Evolutionary conservation across 306 rosid species (phyloP).

Genomic region (Oxytropis ochrocephala): DNA sequence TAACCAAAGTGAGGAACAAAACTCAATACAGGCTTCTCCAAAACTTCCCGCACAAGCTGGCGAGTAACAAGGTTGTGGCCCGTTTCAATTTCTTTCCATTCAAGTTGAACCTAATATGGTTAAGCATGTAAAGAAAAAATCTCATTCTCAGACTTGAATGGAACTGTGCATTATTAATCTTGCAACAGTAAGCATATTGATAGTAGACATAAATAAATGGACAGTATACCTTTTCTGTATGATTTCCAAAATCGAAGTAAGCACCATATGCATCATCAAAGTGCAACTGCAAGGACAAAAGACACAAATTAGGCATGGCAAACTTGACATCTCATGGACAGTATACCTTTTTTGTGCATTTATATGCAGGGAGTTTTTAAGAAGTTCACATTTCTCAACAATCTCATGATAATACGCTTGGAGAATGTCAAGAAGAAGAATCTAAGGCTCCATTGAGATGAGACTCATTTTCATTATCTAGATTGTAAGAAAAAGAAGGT

Average conservation of each 20-base stretch:
- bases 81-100: slow-evolving; percentile 50
- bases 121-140: slow-evolving; percentile 15
- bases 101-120: slow-evolving; percentile 60
- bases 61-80: slow-evolving; percentile 39
- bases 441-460: neutral
- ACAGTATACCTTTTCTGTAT: slow-evolving; percentile 76
- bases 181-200: neutral
- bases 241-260: slow-evolving; percentile 88
- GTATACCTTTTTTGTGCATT: neutral
- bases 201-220: neutral
- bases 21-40: slow-evolving; percentile 52
- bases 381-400: slow-evolving; percentile 1
- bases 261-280: slow-evolving; percentile 61
- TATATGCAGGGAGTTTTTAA: neutral
- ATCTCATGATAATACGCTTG: neutral
- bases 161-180: neutral
- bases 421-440: slow-evolving; percentile 2
- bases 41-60: slow-evolving; percentile 63
- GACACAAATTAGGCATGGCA: slow-evolving; percentile 24
- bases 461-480: neutral
- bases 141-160: neutral
- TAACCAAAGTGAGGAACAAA: slow-evolving; percentile 86
- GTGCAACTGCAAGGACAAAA: slow-evolving; percentile 67
- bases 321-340: too few species aligned
- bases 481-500: neutral